Base-by-base conservation (phyloP, 306 rosid genomes). In the Cotoneaster glaucophyllus region DNA sequence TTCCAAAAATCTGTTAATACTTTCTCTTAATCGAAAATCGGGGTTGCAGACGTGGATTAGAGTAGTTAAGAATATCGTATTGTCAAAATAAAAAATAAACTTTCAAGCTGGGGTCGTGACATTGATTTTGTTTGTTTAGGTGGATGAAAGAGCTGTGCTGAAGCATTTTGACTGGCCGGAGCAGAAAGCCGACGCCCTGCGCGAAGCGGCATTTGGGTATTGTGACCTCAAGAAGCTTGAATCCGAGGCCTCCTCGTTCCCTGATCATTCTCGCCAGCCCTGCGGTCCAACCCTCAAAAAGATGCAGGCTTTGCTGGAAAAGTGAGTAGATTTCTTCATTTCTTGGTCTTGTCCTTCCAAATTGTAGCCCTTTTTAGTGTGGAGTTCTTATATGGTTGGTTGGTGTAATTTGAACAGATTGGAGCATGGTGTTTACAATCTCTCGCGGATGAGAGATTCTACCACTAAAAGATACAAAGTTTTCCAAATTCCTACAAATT, bases 141-240 rank as follows among this genome's bases (percentile, higher is more conserved):
- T 96, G 74, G 99, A 96, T 39, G 99, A 96, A 90, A 92, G 99
- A 83, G 99, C 99, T 22, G 99, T 96, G 80, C 85, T 96, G 66
- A 96, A 96, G 76, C 99, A 96, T 85, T 96, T 96, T 28, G 81
- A 96, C 15, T 96, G 99, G 99, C 99, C 99, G 3, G 99, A 96
- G 88, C 89, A 90, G 43, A 96, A 96, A 77, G 99, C 99, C 0
- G 99, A 96, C 48, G 96, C 97, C 0, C 81, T 96, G 76, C 90
- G 99, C 4, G 99, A 96, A 87, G 99, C 99, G 65, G 99, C 99
- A 18, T 96, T 96, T 28, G 99, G 90, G 22, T 92, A 90, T 70
- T 86, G 89, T 69, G 99, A 96, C 84, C 73, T 96, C 56, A 96
- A 96, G 94, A 96, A 96, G 90, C 85, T 96, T 3, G 94, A 76